Percentiles rank a stretch among this genome's conserved stretches.
These are phyloP conservation scores for Sungouiella thailandica DNA, from an alignment of 805 yeast species.

Conservation along the genomic window DNA sequence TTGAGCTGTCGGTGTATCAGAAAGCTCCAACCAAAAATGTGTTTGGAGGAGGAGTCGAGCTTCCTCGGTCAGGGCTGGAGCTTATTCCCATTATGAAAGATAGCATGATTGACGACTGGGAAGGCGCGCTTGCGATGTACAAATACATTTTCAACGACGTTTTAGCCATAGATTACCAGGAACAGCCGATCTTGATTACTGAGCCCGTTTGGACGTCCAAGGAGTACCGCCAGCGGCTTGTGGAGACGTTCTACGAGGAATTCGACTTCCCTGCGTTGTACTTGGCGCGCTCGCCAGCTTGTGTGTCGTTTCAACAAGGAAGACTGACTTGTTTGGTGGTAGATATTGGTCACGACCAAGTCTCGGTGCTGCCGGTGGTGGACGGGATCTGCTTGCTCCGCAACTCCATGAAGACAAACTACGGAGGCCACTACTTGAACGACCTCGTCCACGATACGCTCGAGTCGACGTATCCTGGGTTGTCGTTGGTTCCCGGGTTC, in stretches of 20 bases:
- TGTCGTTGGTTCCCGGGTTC: conserved; percentile 37
- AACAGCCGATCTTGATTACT: conserved; percentile 75
- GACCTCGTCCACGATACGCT: conserved; percentile 47
- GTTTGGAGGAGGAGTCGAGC: conserved; percentile 41
- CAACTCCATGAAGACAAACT: conserved; percentile 64
- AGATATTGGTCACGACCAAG: conserved; percentile 76
- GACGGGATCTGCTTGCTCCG: conserved; percentile 75
- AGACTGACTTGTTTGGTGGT: conserved; percentile 83
- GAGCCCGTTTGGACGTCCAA: conserved; percentile 84
- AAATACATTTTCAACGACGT: conserved; percentile 49
- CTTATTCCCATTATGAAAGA: conserved; percentile 57
- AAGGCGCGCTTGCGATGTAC: conserved; percentile 74
- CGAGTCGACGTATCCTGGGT: conserved; percentile 19
- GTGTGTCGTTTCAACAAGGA: conserved; percentile 84
- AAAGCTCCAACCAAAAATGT: conserved; percentile 19
- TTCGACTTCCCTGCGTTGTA: conserved; percentile 77
- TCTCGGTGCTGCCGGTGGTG: conserved; percentile 74
- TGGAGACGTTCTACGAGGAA: conserved; percentile 68
- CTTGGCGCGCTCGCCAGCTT: conserved; percentile 77
- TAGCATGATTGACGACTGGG: conserved; percentile 77
- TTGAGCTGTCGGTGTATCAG: conserved; percentile 67
- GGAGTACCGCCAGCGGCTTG: conserved; percentile 59
- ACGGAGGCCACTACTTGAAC: conserved; percentile 66
- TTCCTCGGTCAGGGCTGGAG: conserved; percentile 48
- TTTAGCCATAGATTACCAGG: conserved; percentile 49